Base-by-base conservation (phyloP, 1,284 basidiomycete genomes). In the Gymnopus androsaceus region DNA sequence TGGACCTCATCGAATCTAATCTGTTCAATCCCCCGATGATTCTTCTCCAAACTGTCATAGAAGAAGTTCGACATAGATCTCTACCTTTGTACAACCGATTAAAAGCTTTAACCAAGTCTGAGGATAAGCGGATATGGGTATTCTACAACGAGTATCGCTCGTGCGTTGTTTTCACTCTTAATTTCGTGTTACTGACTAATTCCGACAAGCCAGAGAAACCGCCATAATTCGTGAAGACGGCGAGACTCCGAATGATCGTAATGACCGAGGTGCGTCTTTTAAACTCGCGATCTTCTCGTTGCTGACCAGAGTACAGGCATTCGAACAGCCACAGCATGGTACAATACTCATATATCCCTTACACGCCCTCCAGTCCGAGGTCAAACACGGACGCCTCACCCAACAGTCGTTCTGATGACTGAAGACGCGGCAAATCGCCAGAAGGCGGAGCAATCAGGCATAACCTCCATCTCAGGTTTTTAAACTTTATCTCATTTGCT, bases 31-130 rank as follows among this genome's bases (percentile, higher is more conserved):
- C 91, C 0, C 90, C 92, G 0, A 84, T 97, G 53, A 88, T 99
- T 51, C 77, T 99, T 11, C 82, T 98, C 1, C 97, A 99, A 71
- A 99, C 96, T 0, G 95, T 98, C 1, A 77, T 98, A 48, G 93
- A 97, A 63, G 97, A 99, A 82, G 94, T 98, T 57, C 82, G 96
- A 54, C 96, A 99, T 71, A 84, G 96, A 27, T 95, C 93, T 0
- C 73, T 99, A 30, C 97, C 97, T 1, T 77, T 99, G 15, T 95
- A 93, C 74, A 98, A 96, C 69, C 88, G 94, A 25, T 79, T 98
- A 56, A 94, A 92, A 63, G 84, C 88, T 1, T 76, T 98, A 33
- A 78, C 89, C 27, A 88, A 84, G 60, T 83, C 85, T 62, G 94
- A 96, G 54, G 91, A 92, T 60, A 89, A 93, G 65, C 76, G 73